Base-by-base conservation (phyloP, 2,329 filamentous ascomycete genomes). In the Penicillium sp. region DNA sequence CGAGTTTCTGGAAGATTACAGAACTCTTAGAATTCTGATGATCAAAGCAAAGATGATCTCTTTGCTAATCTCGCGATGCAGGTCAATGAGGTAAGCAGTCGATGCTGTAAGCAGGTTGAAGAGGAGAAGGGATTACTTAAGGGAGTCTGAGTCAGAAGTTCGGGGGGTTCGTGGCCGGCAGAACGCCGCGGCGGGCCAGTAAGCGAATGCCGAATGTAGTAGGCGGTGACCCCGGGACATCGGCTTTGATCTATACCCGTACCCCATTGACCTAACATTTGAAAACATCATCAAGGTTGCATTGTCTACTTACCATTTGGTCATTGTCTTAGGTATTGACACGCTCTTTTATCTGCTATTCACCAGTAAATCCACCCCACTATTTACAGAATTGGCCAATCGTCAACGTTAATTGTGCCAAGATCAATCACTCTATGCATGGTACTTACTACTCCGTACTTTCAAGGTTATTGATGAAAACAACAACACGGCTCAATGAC, bases 81-180 rank as follows among this genome's bases (percentile, higher is more conserved):
- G 56, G 62, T 54, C 47, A 66, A 60, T 59, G 59, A 67, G 61
- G 60, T 60, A 63, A 65, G 58, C 60, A 61, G 58, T 60, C 52
- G 52, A 54, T 72, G 68, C 70, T 70, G 70, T 72, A 71, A 72
- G 70, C 70, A 71, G 59, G 51, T 51, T 57, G 59, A 48, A 54
- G 47, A 39, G 51, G 49, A 34, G 54, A 51, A 48, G 44, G 43
- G 59, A 56, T 57, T 60, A 64, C 52, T 63, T 64, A 64, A 63
- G 59, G 54, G 48, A 55, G 50, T 47, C 53, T 58, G 57, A 55
- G 54, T 54, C 48, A 54, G 49, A 45, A 43, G 49, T 42, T 48
- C 47, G 32, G 43, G 43, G 29, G 31, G 34, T 43, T 52, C 39
- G 49, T 43, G 29, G 24, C 47, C 38, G 44, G 45, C 21, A 18